A percentile compares a stretch with the other conserved stretches of the same genome.
Conservation (phyloP, 2,329 filamentous ascomycete genomes). For the Podosphaera aphanis region DNA sequence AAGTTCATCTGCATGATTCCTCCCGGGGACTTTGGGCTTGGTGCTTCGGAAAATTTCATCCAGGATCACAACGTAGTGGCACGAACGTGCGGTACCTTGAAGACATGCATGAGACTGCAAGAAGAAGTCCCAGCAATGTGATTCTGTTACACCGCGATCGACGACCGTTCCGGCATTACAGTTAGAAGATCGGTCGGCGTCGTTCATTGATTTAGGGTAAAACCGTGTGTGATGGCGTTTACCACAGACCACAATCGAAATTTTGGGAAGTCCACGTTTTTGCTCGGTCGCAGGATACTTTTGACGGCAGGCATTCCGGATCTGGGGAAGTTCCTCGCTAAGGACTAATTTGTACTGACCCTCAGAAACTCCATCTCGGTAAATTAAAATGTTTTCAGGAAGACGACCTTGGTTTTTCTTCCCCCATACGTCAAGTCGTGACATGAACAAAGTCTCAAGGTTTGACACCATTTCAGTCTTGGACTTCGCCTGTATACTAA, state of each 20-base stretch:
- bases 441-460: slow-evolving; percentile 34
- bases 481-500: slow-evolving; percentile 35
- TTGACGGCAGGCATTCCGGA: slow-evolving; percentile 36
- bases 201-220: slow-evolving; percentile 36
- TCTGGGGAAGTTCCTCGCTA: slow-evolving; percentile 36
- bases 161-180: slow-evolving; percentile 53
- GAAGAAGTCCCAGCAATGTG: slow-evolving; percentile 60
- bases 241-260: slow-evolving; percentile 55
- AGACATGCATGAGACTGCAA: slow-evolving; percentile 59
- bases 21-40: slow-evolving; percentile 4
- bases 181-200: slow-evolving; percentile 35
- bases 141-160: slow-evolving; percentile 56
- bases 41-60: slow-evolving; percentile 37
- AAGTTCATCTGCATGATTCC: slow-evolving; percentile 35
- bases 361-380: slow-evolving; percentile 70
- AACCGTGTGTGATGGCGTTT: slow-evolving; percentile 76
- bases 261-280: slow-evolving; percentile 27
- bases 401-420: slow-evolving; percentile 19
- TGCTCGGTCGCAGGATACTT: slow-evolving; percentile 27
- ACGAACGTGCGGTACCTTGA: slow-evolving; percentile 59
- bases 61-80: slow-evolving; percentile 52
- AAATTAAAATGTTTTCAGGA: slow-evolving; percentile 56
- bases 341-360: slow-evolving; percentile 52
- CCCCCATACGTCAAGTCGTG: slow-evolving; percentile 42
- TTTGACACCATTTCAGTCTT: slow-evolving; percentile 38